A percentile compares a stretch with the other conserved stretches of the same genome.
Evolutionary conservation across 2,329 filamentous ascomycete species (phyloP).

Genomic region (Xylaria sp.): DNA sequence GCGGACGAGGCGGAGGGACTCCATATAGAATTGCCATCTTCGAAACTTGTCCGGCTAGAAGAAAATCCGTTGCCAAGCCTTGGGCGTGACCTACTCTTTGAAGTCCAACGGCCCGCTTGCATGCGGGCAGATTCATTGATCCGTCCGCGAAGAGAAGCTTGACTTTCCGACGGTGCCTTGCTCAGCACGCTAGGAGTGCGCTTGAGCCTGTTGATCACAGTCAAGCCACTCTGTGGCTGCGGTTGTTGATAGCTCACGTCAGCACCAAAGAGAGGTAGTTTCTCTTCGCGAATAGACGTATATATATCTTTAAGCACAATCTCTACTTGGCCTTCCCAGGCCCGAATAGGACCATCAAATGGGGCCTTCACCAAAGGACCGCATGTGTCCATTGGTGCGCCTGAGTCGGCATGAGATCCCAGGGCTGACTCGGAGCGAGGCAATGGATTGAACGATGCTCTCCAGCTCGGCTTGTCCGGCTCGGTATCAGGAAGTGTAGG

Average conservation of each 20-base stretch:
- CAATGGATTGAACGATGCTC: slow-evolving; percentile 61
- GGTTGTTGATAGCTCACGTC: slow-evolving; percentile 57
- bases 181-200: slow-evolving; percentile 91
- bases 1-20: slow-evolving; percentile 87
- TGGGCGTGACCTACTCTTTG: slow-evolving; percentile 85
- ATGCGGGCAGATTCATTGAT: slow-evolving; percentile 66
- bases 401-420: slow-evolving; percentile 51
- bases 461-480: slow-evolving; percentile 45
- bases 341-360: slow-evolving; percentile 77
- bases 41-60: slow-evolving; percentile 92
- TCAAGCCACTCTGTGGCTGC: slow-evolving; percentile 70
- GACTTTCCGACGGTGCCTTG: slow-evolving; percentile 88
- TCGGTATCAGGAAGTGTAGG: slow-evolving; percentile 39
- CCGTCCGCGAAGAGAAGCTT: slow-evolving; percentile 75
- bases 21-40: slow-evolving; percentile 90
- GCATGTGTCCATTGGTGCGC: slow-evolving; percentile 61
- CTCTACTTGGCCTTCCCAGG: slow-evolving; percentile 91
- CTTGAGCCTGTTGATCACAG: slow-evolving; percentile 80
- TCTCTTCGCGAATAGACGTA: slow-evolving; percentile 84
- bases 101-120: slow-evolving; percentile 77
- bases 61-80: slow-evolving; percentile 84
- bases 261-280: slow-evolving; percentile 85
- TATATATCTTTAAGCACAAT: slow-evolving; percentile 93
- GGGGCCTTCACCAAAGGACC: slow-evolving; percentile 81
- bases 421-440: slow-evolving; percentile 57